phyloP scores from a whole-genome alignment of 176 grass and related monocot genomes.

The Juncus inflexus region DNA sequence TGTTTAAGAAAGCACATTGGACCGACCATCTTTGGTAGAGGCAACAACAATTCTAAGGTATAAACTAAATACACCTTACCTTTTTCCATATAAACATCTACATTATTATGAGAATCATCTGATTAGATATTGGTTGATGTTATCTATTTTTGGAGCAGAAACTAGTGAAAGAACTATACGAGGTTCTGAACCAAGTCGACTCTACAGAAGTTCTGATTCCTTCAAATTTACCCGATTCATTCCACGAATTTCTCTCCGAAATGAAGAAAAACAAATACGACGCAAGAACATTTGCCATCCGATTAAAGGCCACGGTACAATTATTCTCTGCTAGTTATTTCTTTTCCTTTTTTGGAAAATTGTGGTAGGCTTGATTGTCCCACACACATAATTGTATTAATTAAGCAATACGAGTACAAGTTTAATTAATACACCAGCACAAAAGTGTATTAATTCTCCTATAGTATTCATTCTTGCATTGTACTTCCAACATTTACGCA shows the following conservation, averaged over 20 bases:
- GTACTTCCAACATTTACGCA: too few species aligned
- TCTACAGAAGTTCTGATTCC: constrained; percentile 45
- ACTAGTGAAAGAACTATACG: constrained; percentile 77
- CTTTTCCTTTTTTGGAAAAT: constrained; percentile 1
- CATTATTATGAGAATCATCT: constrained; percentile 11
- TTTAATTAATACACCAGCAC: constrained; percentile 46
- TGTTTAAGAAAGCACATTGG: constrained; percentile 90
- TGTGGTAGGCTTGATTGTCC: not conserved
- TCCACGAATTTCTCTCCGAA: constrained; percentile 80
- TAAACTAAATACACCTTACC: constrained; percentile 11
- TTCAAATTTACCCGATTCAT: constrained; percentile 67
- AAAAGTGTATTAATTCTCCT: constrained; percentile 39
- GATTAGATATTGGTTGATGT: constrained; percentile 26
- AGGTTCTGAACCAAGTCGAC: constrained; percentile 76
- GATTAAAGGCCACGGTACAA: constrained; percentile 72
- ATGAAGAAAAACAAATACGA: constrained; percentile 76
- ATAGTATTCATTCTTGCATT: too few species aligned
- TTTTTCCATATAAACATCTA: constrained; percentile 17
- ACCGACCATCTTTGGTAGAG: constrained; percentile 70
- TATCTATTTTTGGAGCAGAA: constrained; percentile 43
- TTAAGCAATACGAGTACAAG: constrained; percentile 45
- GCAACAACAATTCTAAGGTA: constrained; percentile 67
- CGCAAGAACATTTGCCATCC: constrained; percentile 67
- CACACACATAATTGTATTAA: constrained; percentile 35
- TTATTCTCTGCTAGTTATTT: constrained; percentile 11